Evolutionary conservation across 306 rosid species (phyloP), one percentile per base, ranked within the genome.

Genomic region (Senna tora): DNA sequence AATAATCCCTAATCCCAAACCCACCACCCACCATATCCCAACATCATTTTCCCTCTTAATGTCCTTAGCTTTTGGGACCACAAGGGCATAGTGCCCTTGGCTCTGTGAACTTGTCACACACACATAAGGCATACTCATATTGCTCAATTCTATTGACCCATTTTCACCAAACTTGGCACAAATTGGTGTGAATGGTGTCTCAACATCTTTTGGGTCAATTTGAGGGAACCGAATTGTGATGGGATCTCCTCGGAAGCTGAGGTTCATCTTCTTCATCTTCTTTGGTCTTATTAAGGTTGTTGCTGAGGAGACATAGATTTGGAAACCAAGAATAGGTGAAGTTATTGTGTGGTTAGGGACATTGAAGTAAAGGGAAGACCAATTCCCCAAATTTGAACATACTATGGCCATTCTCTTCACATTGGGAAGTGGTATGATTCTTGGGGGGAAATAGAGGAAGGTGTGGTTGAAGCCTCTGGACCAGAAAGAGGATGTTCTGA

Each of bases 321-420:
- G 32, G 76, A 88, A 83, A 9, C 93, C 93, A 32, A 85, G 54
- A 16, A 85, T 84, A 54, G 93, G 88, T 66, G 90, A 77, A 19
- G 83, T 80, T 67, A 88, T 66, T 7, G 73, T 15, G 72, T 49
- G 20, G 36, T 83, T 78, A 2, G 90, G 81, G 16, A 88, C 74
- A 22, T 65, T 25, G 55, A 69, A 83, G 74, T 66, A 83, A 42
- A n/a, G n/a, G 22, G 88, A 85, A 46, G 93, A 88, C 84, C 83
- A 88, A 66, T 88, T 88, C 43, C 90, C 93, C 11, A 81, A 32
- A 75, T 81, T 83, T 58, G 77, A 81, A 79, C 56, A 83, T 21
- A 85, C 78, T 34, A 88, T 67, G 30, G 84, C 78, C 25, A 85
- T 3, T 71, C 82, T 83, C 38, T 38, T 81, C 5, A 45, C 75